Conservation (phyloP, 441 rosid genomes). For the Metrosideros polymorpha region DNA sequence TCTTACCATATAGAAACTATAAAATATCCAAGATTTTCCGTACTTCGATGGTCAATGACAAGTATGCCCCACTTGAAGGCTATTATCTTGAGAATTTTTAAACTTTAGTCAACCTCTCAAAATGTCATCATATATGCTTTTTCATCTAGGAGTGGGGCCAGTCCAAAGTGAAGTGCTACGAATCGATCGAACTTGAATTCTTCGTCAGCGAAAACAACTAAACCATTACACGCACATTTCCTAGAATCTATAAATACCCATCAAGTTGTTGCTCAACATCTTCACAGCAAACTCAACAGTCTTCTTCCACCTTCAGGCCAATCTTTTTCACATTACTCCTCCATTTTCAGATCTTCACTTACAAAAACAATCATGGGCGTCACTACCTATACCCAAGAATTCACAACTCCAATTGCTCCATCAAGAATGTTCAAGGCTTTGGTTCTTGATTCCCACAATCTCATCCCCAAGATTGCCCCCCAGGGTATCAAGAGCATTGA, state of each 20-base stretch:
- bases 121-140: background rate
- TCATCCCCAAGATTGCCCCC: background rate
- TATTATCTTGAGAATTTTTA: background rate
- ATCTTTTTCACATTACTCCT: background rate
- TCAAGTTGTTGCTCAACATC: background rate
- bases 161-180: background rate
- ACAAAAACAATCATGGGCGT: background rate
- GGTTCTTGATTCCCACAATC: background rate
- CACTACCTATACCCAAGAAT: background rate
- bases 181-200: background rate
- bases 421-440: constrained; percentile 1
- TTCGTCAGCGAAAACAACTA: background rate
- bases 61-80: background rate
- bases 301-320: background rate
- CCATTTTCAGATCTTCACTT: background rate
- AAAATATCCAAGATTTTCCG: background rate
- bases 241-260: background rate
- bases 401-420: background rate
- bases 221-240: background rate
- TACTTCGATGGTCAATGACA: background rate
- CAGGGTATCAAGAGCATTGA: background rate
- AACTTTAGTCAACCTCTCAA: background rate
- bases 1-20: background rate
- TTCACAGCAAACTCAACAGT: background rate
- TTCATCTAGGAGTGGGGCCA: background rate